Conservation (phyloP, 768 basidiomycete species). For the Leccinum pellstonianum region DNA sequence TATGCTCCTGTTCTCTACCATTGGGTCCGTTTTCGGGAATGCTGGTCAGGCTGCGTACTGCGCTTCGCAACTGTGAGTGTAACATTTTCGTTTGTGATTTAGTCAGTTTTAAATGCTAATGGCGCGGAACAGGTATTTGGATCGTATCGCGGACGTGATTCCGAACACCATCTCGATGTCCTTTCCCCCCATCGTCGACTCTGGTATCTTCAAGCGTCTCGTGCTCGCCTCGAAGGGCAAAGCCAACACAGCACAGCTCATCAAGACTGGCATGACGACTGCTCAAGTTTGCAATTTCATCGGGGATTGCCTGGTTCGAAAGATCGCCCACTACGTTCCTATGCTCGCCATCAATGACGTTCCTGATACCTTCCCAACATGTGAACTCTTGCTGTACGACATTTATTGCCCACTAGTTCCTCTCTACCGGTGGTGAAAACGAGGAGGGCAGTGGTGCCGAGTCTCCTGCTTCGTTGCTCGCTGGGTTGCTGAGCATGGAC, state of each 20-base stretch:
- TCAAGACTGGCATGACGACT: constrained; percentile 34
- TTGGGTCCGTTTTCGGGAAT: constrained; percentile 34
- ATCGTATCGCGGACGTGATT: constrained; percentile 30
- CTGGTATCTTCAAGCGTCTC: constrained; percentile 34
- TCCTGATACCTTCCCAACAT: constrained; percentile 26
- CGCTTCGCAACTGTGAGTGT: constrained; percentile 12
- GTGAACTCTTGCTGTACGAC: constrained; percentile 27
- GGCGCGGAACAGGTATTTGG: constrained; percentile 25
- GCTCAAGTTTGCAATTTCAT: constrained; percentile 34
- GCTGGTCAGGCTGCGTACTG: constrained; percentile 26
- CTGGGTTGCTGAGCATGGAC: constrained; percentile 24
- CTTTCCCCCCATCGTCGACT: constrained; percentile 36
- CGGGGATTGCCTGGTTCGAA: constrained; percentile 30
- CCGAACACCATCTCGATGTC: constrained; percentile 29
- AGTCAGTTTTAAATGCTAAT: neutral
- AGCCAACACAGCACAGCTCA: constrained; percentile 30
- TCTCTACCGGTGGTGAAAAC: constrained; percentile 14
- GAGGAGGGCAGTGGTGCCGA: constrained; percentile 17
- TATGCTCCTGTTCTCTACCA: constrained; percentile 34
- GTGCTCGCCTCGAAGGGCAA: constrained; percentile 27
- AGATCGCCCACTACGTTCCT: constrained; percentile 31
- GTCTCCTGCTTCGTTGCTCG: constrained; percentile 27
- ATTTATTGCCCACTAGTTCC: constrained; percentile 19
- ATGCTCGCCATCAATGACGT: constrained; percentile 27
- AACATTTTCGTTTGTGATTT: too few species aligned